Base-by-base conservation (phyloP, 2,329 filamentous ascomycete genomes). In the Pseudovirgaria hyperparasitica region DNA sequence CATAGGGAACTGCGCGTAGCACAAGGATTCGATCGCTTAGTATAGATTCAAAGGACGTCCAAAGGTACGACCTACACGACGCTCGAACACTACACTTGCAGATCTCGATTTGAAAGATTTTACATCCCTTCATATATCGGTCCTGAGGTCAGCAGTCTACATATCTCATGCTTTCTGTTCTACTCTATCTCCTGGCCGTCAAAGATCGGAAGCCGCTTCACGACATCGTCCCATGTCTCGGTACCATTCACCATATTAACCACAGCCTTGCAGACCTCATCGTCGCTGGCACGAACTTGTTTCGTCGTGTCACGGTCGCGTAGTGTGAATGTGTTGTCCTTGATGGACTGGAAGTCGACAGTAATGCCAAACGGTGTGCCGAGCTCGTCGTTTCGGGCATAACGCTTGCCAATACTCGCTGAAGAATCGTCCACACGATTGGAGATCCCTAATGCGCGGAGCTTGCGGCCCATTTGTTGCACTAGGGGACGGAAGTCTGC, bases 321-420 rank as follows among this genome's bases (percentile, higher is more conserved):
- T 38, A 96, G 70, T 1, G 87, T 96, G 48, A 92, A 72, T 6
- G 79, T 80, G 50, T 72, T 72, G 53, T 94, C 85, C 57, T 92
- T 75, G 40, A 93, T 63, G 25, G 82, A 92, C 65, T 96, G 82
- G 70, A 94, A 96, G 56, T 96, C 87, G 33, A 96, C 72, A 0
- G 87, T 96, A 55, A 96, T 76, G 50, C 85, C 87, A 38, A 94
- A 76, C 6, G 87, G 84, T 23, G 90, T 96, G 46, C 87, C 90
- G 32, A 94, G 71, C 62, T 96, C 87, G 55, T 96, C 87, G 53
- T 94, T 94, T 45, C 90, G 76, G 50, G 80, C 41, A 39, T 56
- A 96, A 28, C 87, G 79, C 67, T 92, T 93, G 52, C 87, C 87
- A 43, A 96, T 96, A 36, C 76, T 85, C 35, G 86, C 85, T 16